phyloP scores from a whole-genome alignment of 73 alveolate genomes.

The Stentor roeselii region DNA sequence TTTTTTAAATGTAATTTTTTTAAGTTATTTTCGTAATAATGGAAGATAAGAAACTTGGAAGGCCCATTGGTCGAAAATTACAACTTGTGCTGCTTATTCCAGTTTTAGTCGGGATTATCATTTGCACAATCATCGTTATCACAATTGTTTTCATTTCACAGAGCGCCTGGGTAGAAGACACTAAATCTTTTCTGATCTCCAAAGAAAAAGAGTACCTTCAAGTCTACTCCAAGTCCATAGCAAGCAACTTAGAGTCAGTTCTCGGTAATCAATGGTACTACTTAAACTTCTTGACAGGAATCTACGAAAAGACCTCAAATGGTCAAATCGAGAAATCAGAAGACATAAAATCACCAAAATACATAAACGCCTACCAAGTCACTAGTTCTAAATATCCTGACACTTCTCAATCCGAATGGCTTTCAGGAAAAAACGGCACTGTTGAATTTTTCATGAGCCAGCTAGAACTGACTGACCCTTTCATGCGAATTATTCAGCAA shows the following conservation, averaged over 20 bases:
- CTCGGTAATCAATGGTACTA: background rate
- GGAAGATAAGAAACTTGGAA: background rate
- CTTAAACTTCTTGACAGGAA: background rate
- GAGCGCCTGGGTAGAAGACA: background rate
- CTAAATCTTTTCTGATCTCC: background rate
- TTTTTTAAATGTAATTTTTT: no score
- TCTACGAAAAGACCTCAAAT: background rate
- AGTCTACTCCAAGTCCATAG: background rate
- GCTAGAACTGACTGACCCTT: background rate
- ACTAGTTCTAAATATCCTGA: background rate
- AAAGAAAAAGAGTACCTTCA: constrained; percentile 2
- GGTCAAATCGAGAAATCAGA: background rate
- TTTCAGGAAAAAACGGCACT: background rate
- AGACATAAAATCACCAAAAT: background rate
- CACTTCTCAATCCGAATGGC: background rate
- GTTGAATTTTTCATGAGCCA: background rate
- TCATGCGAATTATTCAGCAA: background rate
- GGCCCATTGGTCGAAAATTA: constrained; percentile 3
- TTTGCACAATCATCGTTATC: background rate
- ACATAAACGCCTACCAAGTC: background rate
- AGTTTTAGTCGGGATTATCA: background rate
- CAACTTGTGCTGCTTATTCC: constrained; percentile 5
- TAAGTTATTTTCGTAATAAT: no score
- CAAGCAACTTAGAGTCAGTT: background rate
- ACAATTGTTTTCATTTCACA: background rate